phyloP scores from a whole-genome alignment of 169 alveolate genomes.

The Cryptosporidium xiaoi region DNA sequence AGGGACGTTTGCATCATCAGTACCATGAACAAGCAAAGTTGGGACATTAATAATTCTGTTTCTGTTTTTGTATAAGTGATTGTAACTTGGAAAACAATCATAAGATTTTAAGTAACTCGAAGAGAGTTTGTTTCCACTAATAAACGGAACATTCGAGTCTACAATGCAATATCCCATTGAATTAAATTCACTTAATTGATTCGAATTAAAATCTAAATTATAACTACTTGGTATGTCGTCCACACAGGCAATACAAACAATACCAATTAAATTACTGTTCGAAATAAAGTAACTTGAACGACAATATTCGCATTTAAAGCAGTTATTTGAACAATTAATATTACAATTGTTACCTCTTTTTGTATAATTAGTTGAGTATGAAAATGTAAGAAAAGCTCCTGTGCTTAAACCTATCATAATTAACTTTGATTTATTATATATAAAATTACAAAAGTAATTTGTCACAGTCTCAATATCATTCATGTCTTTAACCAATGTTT shows the following conservation, averaged over 20 bases:
- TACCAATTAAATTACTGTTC: conserved; percentile 31
- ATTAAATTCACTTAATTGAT: conserved; percentile 36
- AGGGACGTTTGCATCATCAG: conserved; percentile 49
- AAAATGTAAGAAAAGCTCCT: conserved; percentile 65
- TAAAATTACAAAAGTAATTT: neutral
- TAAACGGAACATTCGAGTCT: conserved; percentile 6
- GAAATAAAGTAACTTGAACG: conserved; percentile 22
- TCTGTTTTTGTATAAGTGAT: conserved; percentile 1
- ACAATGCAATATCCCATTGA: conserved; percentile 11
- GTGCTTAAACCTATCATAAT: conserved; percentile 70
- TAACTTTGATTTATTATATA: conserved; percentile 49
- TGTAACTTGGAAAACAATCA: conserved; percentile 25
- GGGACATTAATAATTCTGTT: conserved; percentile 14
- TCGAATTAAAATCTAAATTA: conserved; percentile 12
- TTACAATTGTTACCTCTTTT: neutral
- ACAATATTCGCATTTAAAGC: neutral
- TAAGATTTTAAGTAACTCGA: conserved; percentile 40
- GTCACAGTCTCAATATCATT: conserved; percentile 40
- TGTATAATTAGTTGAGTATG: conserved; percentile 40
- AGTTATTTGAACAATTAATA: neutral
- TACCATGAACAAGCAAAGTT: conserved; percentile 57
- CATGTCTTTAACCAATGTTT: conserved; percentile 61
- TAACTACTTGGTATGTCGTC: conserved; percentile 60
- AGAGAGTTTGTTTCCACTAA: neutral
- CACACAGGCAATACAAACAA: conserved; percentile 54